Evolutionary conservation across 176 grass and related monocot species (phyloP).

Genomic region (Avena atlantica): DNA sequence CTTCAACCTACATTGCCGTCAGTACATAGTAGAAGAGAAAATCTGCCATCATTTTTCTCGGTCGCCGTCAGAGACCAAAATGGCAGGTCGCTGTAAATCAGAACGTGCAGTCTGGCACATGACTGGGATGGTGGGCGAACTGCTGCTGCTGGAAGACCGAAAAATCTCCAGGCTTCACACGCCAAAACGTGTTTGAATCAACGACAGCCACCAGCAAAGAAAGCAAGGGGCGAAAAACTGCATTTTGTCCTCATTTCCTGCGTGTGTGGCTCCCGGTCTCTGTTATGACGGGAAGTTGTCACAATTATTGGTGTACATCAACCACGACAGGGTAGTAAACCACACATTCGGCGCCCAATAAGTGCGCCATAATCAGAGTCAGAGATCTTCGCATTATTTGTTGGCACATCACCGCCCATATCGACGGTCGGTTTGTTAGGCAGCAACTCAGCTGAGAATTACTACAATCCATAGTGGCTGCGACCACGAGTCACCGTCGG

Average conservation of each 20-base stretch:
- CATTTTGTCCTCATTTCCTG: conserved; percentile 43
- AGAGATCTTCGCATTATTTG: conserved; percentile 35
- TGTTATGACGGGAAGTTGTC: background rate
- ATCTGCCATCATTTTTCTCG: background rate
- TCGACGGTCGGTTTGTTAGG: background rate
- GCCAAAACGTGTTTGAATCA: conserved; percentile 36
- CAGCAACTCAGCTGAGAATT: background rate
- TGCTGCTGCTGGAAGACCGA: conserved; percentile 30
- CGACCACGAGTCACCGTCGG: background rate
- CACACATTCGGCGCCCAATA: background rate
- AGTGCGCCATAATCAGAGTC: background rate
- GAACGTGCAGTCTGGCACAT: conserved; percentile 31
- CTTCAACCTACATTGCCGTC: conserved; percentile 10
- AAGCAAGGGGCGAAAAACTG: background rate
- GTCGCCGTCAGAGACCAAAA: conserved; percentile 27
- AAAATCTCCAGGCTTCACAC: conserved; percentile 36
- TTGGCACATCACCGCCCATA: background rate
- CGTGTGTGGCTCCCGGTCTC: conserved; percentile 3
- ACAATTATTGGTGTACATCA: conserved; percentile 33
- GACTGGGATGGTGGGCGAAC: conserved; percentile 34
- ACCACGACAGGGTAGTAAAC: conserved; percentile 7
- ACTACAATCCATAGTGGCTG: conserved; percentile 4
- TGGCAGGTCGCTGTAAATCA: conserved; percentile 3
- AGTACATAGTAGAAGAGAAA: background rate
- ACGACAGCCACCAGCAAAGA: conserved; percentile 30